A percentile compares a stretch with the other conserved stretches of the same genome.
Conservation (phyloP, 345 rosid genomes). For the Salix exigua region DNA sequence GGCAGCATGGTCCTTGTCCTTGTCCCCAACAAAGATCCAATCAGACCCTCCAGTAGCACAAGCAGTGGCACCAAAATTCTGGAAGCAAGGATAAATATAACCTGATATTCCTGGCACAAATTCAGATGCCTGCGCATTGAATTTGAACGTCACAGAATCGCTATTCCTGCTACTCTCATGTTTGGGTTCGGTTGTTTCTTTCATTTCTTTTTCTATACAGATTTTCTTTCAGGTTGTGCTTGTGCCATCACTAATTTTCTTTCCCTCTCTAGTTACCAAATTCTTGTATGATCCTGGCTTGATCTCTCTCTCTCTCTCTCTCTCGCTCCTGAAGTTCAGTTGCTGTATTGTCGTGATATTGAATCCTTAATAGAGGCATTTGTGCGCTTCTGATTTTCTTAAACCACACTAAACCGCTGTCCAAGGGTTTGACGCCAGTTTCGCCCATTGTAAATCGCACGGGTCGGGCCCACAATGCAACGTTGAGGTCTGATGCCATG, state of each 20-base stretch:
- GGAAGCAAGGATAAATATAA: conserved; percentile 62
- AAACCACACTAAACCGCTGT: conserved; percentile 33
- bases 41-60: conserved; percentile 54
- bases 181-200: conserved; percentile 20
- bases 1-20: conserved; percentile 54
- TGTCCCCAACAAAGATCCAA: conserved; percentile 79
- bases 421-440: conserved; percentile 34
- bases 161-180: neutral
- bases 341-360: conserved; percentile 35
- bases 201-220: conserved; percentile 24
- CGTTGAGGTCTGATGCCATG: neutral
- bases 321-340: conserved; percentile 37
- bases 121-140: conserved; percentile 90
- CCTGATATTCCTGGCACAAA: conserved; percentile 76
- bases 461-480: too few species aligned
- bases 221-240: conserved; percentile 35
- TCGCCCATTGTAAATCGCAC: too few species aligned
- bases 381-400: neutral
- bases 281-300: neutral
- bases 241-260: conserved; percentile 48
- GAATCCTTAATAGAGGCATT: conserved; percentile 42
- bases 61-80: conserved; percentile 50
- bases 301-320: conserved; percentile 7
- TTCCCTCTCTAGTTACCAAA: neutral
- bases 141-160: conserved; percentile 52